phyloP scores from a whole-genome alignment of 140 eudicot genomes.

The Ambrosia hybrid region DNA sequence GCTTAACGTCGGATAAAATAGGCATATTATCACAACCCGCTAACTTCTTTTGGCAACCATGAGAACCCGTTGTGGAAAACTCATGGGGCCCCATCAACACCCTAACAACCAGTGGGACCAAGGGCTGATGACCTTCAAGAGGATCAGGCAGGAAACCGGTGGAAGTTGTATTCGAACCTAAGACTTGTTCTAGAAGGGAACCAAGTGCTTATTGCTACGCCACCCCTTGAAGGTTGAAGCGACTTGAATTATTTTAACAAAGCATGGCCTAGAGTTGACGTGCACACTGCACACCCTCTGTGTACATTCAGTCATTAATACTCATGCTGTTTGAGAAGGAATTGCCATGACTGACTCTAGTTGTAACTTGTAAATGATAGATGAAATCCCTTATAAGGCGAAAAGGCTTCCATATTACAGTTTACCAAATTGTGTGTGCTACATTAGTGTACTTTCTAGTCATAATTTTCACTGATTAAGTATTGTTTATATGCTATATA shows the following conservation, averaged over 20 bases:
- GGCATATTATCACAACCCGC: background rate
- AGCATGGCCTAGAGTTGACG: background rate
- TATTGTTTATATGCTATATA: background rate
- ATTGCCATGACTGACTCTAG: background rate
- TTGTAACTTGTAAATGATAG: constrained; percentile 14
- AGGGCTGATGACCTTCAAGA: no score
- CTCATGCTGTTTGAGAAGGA: background rate
- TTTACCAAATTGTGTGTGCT: background rate
- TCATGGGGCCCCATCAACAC: no score
- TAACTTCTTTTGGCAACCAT: background rate
- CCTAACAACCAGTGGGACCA: no score
- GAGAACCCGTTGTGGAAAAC: no score
- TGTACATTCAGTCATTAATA: background rate
- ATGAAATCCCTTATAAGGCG: background rate
- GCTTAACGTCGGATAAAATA: background rate
- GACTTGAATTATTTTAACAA: background rate
- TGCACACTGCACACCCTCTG: constrained; percentile 1
- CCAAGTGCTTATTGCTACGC: no score
- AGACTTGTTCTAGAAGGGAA: no score
- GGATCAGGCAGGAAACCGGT: no score
- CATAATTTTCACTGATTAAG: no score
- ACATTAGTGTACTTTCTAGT: background rate
- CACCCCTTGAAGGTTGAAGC: no score
- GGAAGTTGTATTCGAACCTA: no score
- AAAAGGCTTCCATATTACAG: background rate